Conservation (phyloP, 768 basidiomycete genomes). For the Leccinum broughii region DNA sequence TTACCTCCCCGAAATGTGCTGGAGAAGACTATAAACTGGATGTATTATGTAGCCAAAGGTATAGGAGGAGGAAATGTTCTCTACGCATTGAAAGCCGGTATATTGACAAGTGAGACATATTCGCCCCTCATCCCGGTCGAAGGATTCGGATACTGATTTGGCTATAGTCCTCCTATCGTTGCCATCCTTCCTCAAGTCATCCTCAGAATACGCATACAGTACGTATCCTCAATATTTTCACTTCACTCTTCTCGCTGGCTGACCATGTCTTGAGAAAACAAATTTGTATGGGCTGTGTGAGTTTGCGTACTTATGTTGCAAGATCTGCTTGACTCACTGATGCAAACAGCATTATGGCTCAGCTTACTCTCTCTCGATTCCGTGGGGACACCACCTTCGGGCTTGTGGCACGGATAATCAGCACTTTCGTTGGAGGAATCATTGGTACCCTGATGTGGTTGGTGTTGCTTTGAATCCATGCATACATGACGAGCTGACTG, state of each 20-base stretch:
- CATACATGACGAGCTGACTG: neutral
- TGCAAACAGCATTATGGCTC: slow-evolving; percentile 63
- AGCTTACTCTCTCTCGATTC: slow-evolving; percentile 68
- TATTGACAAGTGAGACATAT: slow-evolving; percentile 51
- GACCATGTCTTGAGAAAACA: slow-evolving; percentile 44
- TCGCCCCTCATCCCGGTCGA: neutral
- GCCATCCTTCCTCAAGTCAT: slow-evolving; percentile 55
- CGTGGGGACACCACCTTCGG: slow-evolving; percentile 75
- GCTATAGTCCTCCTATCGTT: slow-evolving; percentile 54
- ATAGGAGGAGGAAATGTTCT: slow-evolving; percentile 60
- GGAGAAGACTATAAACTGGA: slow-evolving; percentile 48
- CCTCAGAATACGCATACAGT: slow-evolving; percentile 62
- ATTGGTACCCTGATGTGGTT: slow-evolving; percentile 70
- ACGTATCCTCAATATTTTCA: slow-evolving; percentile 22
- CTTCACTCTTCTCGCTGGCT: slow-evolving; percentile 9
- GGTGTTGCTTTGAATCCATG: slow-evolving; percentile 15
- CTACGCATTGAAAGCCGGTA: slow-evolving; percentile 71
- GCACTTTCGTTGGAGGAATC: slow-evolving; percentile 66
- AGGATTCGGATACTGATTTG: neutral
- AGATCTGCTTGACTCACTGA: neutral
- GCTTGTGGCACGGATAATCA: slow-evolving; percentile 56
- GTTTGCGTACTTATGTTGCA: slow-evolving; percentile 16
- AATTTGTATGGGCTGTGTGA: slow-evolving; percentile 72
- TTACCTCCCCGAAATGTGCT: slow-evolving; percentile 63
- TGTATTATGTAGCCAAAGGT: slow-evolving; percentile 42